Conservation (phyloP, 495 filamentous ascomycete genomes). For the Trichoderma reesei region DNA sequence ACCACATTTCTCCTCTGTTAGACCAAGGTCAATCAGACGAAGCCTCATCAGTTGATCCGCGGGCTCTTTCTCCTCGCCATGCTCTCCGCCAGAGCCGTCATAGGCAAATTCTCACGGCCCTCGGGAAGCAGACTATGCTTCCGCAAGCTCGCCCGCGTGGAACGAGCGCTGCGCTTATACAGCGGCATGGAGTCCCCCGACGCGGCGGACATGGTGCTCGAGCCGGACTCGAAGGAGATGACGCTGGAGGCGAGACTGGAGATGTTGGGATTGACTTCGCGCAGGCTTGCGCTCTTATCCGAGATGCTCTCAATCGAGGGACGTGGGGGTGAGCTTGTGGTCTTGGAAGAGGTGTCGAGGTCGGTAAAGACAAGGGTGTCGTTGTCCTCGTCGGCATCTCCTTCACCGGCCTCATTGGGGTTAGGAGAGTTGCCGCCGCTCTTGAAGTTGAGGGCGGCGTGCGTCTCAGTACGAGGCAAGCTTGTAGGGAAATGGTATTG, state of each 20-base stretch:
- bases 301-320: slow-evolving; percentile 13
- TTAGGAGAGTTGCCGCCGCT: slow-evolving; percentile 29
- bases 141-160: slow-evolving; percentile 29
- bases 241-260: slow-evolving; percentile 14
- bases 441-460: slow-evolving; percentile 55
- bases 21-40: not conserved
- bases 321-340: slow-evolving; percentile 20
- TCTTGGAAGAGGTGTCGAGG: slow-evolving; percentile 17
- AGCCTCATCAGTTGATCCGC: slow-evolving; percentile 18
- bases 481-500: slow-evolving; percentile 64
- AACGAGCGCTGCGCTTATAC: slow-evolving; percentile 44
- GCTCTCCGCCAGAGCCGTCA: slow-evolving; percentile 31
- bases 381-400: not conserved
- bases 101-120: slow-evolving; percentile 52
- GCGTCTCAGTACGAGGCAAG: slow-evolving; percentile 66
- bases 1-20: not conserved
- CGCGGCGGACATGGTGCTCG: slow-evolving; percentile 20
- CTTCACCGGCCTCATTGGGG: not conserved
- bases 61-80: slow-evolving; percentile 43
- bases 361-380: slow-evolving; percentile 27
- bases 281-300: slow-evolving; percentile 26
- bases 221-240: slow-evolving; percentile 22
- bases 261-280: slow-evolving; percentile 38
- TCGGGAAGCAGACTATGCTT: slow-evolving; percentile 39
- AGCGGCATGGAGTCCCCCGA: slow-evolving; percentile 30